Base-by-base conservation (phyloP, 2,329 filamentous ascomycete species). In the Chrysoporthe puriensis region DNA sequence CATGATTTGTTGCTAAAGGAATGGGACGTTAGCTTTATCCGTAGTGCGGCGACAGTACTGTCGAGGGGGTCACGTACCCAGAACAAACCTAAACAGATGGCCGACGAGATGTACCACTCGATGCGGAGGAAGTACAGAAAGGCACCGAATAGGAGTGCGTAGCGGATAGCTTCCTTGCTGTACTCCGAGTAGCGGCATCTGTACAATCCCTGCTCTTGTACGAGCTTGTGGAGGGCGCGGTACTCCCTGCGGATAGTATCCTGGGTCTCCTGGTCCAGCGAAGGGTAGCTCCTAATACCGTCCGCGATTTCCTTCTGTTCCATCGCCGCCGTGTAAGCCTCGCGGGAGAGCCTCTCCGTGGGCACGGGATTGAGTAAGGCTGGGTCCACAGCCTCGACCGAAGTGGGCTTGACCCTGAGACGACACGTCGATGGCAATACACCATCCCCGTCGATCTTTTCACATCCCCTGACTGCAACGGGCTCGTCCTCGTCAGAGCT, bases 1-100 rank as follows among this genome's bases (percentile, higher is more conserved):
- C 85, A 90, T 89, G 78, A 90, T 85, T 79, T 90, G 88, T 73
- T 90, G 88, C 87, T 86, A 71, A 14, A 2, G 11, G 50, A 34
- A 6, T 40, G 18, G 13, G 26, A 62, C 6, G 44, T 66, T 32
- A 57, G 75, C 74, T 65, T 74, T 74, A 71, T 16, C 26, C 62
- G 26, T 57, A 36, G 14, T 26, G n/a, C 1, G 16, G 16, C 67
- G 1, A 16, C 3, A 9, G 32, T 44, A 56, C 16, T n/a, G 8
- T 50, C 4, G 8, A 26, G 26, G 62, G 66, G 58, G 52, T 6
- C 36, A 74, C 76, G 52, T 78, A 86, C 83, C 86, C 88, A 90
- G 74, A 90, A 89, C 16, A 87, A 66, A 3, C 88, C 88, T n/a
- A 90, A 76, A 70, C 85, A 87, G 21, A 84, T 70, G 46, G 86